Conservation (phyloP, 129 eudicot genomes). For the Apium graveolens region DNA sequence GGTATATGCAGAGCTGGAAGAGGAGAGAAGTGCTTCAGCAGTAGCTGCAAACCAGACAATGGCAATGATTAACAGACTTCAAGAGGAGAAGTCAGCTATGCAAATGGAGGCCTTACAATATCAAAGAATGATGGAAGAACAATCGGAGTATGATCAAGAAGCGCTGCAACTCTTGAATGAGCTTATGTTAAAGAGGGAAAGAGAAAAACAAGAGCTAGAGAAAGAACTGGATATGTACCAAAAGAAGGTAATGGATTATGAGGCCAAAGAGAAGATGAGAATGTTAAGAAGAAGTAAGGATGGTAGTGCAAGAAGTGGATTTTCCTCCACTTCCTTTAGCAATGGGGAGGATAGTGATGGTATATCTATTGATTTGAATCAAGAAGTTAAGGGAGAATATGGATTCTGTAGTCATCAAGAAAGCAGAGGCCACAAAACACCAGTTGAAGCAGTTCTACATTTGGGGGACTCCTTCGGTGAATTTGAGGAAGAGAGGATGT, state of each 20-base stretch:
- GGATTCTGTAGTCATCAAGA: constrained; percentile 33
- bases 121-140: constrained; percentile 99
- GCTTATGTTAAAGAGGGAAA: constrained; percentile 84
- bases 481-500: constrained; percentile 83
- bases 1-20: constrained; percentile 70
- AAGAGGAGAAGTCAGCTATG: constrained; percentile 94
- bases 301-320: constrained; percentile 48
- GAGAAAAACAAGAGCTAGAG: constrained; percentile 63
- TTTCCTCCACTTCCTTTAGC: constrained; percentile 70
- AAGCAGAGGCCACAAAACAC: constrained; percentile 40
- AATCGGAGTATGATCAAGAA: constrained; percentile 97
- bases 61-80: constrained; percentile 97
- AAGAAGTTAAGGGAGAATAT: constrained; percentile 52
- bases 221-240: constrained; percentile 53
- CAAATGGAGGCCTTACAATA: constrained; percentile 98
- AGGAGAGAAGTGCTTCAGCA: constrained; percentile 91
- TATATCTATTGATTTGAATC: constrained; percentile 58
- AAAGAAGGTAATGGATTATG: constrained; percentile 70
- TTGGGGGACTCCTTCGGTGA: constrained; percentile 66
- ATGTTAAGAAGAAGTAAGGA: constrained; percentile 38
- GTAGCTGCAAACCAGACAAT: constrained; percentile 85
- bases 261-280: constrained; percentile 51
- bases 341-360: constrained; percentile 93
- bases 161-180: constrained; percentile 89
- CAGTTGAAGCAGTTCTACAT: constrained; percentile 41